Evolutionary conservation across 2,329 filamentous ascomycete species (phyloP).

Genomic region (Sporothrix pseudoabietina): DNA sequence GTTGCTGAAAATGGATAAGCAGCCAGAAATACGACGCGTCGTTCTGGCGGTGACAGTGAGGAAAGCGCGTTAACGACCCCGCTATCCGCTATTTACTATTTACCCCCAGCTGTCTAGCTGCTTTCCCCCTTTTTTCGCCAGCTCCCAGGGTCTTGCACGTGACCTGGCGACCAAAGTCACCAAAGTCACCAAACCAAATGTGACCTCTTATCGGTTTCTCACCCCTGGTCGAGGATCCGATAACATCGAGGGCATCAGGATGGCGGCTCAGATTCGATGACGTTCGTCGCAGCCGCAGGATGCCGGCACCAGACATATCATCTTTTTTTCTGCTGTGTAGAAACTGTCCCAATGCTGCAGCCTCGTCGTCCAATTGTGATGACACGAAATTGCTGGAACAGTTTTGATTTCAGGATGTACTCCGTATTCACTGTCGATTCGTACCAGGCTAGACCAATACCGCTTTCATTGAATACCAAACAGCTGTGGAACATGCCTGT

Average conservation of each 20-base stretch:
- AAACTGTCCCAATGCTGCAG: neutral
- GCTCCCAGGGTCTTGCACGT: neutral
- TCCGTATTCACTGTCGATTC: neutral
- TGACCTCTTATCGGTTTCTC: neutral
- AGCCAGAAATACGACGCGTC: conserved; percentile 15
- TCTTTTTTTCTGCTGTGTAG: neutral
- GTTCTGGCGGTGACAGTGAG: conserved; percentile 1
- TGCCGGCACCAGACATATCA: neutral
- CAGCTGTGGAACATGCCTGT: conserved; percentile 1
- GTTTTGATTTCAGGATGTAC: neutral
- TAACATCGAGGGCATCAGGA: neutral
- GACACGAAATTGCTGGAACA: neutral
- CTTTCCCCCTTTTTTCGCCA: neutral
- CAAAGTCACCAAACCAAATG: no score
- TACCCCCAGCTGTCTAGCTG: neutral
- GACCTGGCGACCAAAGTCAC: neutral
- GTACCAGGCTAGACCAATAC: neutral
- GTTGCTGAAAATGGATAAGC: neutral
- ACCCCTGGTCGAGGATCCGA: neutral
- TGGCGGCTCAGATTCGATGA: conserved; percentile 6
- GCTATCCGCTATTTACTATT: conserved; percentile 21
- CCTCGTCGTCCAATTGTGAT: conserved; percentile 9
- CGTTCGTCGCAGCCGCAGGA: neutral
- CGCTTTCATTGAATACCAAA: neutral
- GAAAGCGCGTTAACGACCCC: conserved; percentile 28